phyloP scores from a whole-genome alignment of 495 filamentous ascomycete species.

The Peziza echinospora region DNA sequence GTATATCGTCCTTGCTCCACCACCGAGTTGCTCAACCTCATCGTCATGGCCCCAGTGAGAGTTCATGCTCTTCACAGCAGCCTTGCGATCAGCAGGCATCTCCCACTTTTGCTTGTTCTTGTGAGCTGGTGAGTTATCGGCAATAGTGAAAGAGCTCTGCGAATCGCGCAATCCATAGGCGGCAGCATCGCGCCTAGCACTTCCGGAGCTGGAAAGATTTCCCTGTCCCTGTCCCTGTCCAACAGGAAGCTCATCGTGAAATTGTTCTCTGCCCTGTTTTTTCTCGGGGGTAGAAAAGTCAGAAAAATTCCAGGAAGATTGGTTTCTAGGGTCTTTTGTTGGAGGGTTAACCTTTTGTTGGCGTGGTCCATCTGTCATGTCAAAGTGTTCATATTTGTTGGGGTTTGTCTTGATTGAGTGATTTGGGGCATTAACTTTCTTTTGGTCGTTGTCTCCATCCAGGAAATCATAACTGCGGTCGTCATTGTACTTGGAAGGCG shows the following conservation, averaged over 20 bases:
- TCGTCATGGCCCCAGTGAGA: slow-evolving; percentile 14
- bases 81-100: slow-evolving; percentile 11
- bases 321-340: slow-evolving; percentile 33
- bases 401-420: slow-evolving; percentile 26
- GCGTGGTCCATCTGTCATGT: slow-evolving; percentile 46
- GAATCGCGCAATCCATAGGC: slow-evolving; percentile 2
- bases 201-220: background rate
- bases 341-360: slow-evolving; percentile 19
- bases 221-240: slow-evolving; percentile 31
- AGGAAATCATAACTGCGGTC: slow-evolving; percentile 16
- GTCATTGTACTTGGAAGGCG: slow-evolving; percentile 11
- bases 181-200: background rate
- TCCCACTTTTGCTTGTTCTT: slow-evolving; percentile 4
- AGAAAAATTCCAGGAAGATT: slow-evolving; percentile 60
- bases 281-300: slow-evolving; percentile 71
- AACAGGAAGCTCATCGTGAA: slow-evolving; percentile 50
- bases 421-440: slow-evolving; percentile 12
- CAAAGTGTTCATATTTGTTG: slow-evolving; percentile 69
- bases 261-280: slow-evolving; percentile 26
- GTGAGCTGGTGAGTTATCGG: slow-evolving; percentile 15
- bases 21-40: slow-evolving; percentile 1
- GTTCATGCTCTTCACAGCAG: slow-evolving; percentile 18
- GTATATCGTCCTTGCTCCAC: background rate
- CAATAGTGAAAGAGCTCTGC: slow-evolving; percentile 14
- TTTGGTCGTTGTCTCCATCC: slow-evolving; percentile 12